Evolutionary conservation across 768 basidiomycete genomes (phyloP).

Genomic region (Xanthoconium stramineum): DNA sequence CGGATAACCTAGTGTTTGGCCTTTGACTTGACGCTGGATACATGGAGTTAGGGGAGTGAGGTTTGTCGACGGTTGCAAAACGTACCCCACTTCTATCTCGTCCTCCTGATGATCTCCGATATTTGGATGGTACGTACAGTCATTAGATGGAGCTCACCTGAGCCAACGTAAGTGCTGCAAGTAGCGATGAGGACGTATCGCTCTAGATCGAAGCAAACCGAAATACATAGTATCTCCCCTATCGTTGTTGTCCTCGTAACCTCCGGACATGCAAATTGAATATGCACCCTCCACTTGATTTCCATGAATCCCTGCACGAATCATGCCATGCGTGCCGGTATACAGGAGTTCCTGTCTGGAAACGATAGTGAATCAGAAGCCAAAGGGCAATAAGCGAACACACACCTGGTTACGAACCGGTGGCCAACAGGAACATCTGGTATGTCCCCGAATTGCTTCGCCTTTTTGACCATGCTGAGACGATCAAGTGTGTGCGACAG

Average conservation of each 20-base stretch:
- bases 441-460: no score
- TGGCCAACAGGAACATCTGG: no score
- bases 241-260: slow-evolving; percentile 43
- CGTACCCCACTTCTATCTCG: slow-evolving; percentile 18
- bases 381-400: no score
- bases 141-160: slow-evolving; percentile 13
- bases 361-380: no score
- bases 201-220: background rate
- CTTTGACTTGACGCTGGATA: slow-evolving; percentile 17
- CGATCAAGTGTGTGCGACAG: no score
- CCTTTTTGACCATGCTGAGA: no score
- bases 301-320: slow-evolving; percentile 44
- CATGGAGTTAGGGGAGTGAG: no score
- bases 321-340: no score
- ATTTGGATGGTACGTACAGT: background rate
- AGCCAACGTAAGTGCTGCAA: slow-evolving; percentile 34
- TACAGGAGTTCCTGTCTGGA: no score
- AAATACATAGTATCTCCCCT: slow-evolving; percentile 36
- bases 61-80: no score
- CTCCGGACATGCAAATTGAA: slow-evolving; percentile 41
- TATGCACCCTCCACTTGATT: slow-evolving; percentile 30
- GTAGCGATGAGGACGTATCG: background rate
- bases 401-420: no score
- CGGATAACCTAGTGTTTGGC: slow-evolving; percentile 23
- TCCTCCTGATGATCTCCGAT: slow-evolving; percentile 18